Base-by-base conservation (phyloP, 176 grass and related monocot genomes). In the Melocanna baccifera region DNA sequence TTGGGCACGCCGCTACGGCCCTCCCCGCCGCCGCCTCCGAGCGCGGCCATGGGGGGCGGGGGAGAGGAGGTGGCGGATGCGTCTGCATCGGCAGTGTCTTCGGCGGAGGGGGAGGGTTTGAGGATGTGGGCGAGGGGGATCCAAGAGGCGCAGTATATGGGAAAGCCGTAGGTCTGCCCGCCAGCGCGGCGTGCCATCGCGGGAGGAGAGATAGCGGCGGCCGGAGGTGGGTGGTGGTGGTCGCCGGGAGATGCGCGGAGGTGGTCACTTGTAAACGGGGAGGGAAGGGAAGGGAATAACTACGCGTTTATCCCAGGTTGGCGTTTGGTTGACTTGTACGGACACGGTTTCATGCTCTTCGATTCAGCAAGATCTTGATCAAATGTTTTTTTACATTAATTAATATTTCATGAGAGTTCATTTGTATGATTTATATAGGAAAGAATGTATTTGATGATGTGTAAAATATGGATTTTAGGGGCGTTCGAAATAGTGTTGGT, bases 81-180 rank as follows among this genome's bases (percentile, higher is more conserved):
- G 30, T 41, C 36, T 2, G 56, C 52, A 63, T 23, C 61, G 62
- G 47, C 81, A 2, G 67, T 61, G 7, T 29, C 79, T 36, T 12
- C 83, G 63, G 61, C 43, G n/a, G 55, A 82, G 0, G 88, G 61
- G 2, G 81, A 46, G 5, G 90, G 42, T 18, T 70, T 46, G 34
- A 87, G 71, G 88, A 91, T 94, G 88, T 95, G 88, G 46, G 85
- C 86, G 7, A 96, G 79, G 64, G 97, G 93, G 15, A 96, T 74
- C 91, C 93, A 99, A 32, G 87, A 71, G 18, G 93, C 90, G 86
- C 90, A 99, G 88, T 92, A 99, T 88, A 99, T 96, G 52, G 93
- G 97, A 82, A 96, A 94, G 41, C 93, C 91, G 76, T 99, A 99
- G 42, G 93, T 94, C 90, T 86, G 84, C 18, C 71, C 87, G 9